Percentiles rank a stretch among this genome's conserved stretches.
Evolutionary conservation across 305 asterid genomes (phyloP).

Genomic region (Fraxinus latifolia): DNA sequence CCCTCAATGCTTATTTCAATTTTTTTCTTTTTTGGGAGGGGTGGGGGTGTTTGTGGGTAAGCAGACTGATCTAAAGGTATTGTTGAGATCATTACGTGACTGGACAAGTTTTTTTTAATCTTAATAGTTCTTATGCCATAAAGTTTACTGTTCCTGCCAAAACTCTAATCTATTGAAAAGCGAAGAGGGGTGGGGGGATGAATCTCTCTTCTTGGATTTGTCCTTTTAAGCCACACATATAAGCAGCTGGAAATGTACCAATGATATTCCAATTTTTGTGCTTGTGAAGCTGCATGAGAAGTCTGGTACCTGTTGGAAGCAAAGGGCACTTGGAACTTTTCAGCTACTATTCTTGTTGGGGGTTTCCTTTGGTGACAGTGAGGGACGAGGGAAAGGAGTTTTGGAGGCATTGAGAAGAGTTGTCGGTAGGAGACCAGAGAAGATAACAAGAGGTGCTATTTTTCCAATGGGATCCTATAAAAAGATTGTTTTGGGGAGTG

Average conservation of each 20-base stretch:
- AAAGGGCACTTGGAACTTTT: slow-evolving; percentile 5
- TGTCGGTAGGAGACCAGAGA: not conserved
- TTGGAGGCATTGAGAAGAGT: not conserved
- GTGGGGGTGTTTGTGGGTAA: not conserved
- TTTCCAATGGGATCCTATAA: not conserved
- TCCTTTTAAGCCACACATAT: slow-evolving; percentile 1
- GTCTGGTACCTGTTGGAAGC: slow-evolving; percentile 12
- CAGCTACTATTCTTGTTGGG: slow-evolving; percentile 5
- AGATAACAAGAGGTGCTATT: not conserved
- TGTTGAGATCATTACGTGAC: not conserved
- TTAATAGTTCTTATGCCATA: not conserved
- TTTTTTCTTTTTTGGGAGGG: not conserved
- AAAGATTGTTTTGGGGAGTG: not conserved
- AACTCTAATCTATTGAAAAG: not conserved
- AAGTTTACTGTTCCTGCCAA: not conserved
- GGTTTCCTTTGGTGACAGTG: not conserved
- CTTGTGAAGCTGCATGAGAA: not conserved
- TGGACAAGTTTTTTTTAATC: not conserved
- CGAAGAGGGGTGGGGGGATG: not conserved
- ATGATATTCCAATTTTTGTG: not conserved
- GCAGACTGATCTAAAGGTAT: not conserved
- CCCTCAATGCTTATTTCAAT: not conserved
- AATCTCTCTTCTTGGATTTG: not conserved
- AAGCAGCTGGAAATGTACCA: slow-evolving; percentile 1
- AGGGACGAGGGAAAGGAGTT: not conserved